phyloP scores from a whole-genome alignment of 75 land plant genomes.

The Gnetum montanum region DNA sequence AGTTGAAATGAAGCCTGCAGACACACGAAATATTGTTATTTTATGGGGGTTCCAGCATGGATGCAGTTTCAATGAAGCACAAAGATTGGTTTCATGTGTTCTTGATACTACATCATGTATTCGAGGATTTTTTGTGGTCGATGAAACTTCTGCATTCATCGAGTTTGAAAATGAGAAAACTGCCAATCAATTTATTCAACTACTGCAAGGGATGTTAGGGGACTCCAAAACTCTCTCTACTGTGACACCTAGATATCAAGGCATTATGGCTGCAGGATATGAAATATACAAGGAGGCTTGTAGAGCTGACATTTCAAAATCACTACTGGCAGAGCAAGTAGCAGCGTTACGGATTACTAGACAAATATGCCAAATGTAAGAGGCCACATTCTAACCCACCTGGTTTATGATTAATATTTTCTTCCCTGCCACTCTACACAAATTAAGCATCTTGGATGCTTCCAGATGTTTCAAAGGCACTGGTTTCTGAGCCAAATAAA shows the following conservation, averaged over 20 bases:
- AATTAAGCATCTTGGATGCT: too few relatives aligned
- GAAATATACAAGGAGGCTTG: slow-evolving; percentile 57
- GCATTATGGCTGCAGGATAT: slow-evolving; percentile 43
- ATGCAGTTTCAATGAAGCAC: slow-evolving; percentile 18
- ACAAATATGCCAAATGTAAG: too few relatives aligned
- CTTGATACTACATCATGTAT: slow-evolving; percentile 33
- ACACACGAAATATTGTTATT: slow-evolving; percentile 29
- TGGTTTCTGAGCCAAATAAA: too few relatives aligned
- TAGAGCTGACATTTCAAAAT: slow-evolving; percentile 30
- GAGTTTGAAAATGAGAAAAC: slow-evolving; percentile 42
- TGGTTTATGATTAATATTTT: too few relatives aligned
- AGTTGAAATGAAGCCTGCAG: slow-evolving; percentile 9
- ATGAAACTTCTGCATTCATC: slow-evolving; percentile 57
- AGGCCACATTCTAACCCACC: too few relatives aligned
- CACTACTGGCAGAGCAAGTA: slow-evolving; percentile 54
- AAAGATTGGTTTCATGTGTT: slow-evolving; percentile 28
- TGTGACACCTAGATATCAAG: not conserved
- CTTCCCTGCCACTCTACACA: too few relatives aligned
- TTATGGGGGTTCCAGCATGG: slow-evolving; percentile 67
- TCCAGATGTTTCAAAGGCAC: too few relatives aligned
- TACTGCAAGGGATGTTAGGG: slow-evolving; percentile 29
- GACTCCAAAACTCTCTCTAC: not conserved
- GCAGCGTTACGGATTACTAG: slow-evolving; percentile 41
- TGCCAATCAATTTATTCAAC: slow-evolving; percentile 34
- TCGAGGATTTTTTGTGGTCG: slow-evolving; percentile 31